Conservation (phyloP, 306 rosid genomes). For the Senna tora region DNA sequence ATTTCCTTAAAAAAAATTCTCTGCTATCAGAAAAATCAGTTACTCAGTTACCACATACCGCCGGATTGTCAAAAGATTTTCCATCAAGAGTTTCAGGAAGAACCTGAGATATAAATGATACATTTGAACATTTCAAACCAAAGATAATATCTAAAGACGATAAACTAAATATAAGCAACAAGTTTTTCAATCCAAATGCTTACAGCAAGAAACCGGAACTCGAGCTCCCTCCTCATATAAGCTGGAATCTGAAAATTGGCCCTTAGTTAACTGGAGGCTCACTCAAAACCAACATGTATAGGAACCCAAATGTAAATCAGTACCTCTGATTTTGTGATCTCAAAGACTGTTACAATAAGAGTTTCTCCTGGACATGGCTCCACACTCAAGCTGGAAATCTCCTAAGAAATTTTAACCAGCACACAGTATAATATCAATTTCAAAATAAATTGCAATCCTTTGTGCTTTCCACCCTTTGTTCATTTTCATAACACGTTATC, state of each 20-base stretch:
- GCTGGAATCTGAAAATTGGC: constrained; percentile 74
- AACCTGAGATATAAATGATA: constrained; percentile 53
- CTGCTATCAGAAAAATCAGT: neutral
- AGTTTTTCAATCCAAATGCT: constrained; percentile 37
- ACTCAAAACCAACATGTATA: constrained; percentile 17
- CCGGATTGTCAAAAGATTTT: constrained; percentile 56
- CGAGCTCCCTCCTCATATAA: constrained; percentile 80
- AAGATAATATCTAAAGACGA: constrained; percentile 4
- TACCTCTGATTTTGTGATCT: constrained; percentile 86
- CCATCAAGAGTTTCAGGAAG: constrained; percentile 75
- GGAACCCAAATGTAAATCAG: constrained; percentile 15
- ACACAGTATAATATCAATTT: too few species aligned
- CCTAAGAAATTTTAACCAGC: constrained; percentile 52
- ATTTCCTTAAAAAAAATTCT: neutral
- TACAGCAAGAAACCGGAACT: constrained; percentile 90
- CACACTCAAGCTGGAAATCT: constrained; percentile 89
- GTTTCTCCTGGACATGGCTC: constrained; percentile 80
- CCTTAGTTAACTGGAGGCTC: constrained; percentile 28
- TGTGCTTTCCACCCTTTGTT: neutral
- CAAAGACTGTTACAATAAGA: constrained; percentile 74
- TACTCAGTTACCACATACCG: constrained; percentile 52
- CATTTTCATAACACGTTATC: constrained; percentile 9
- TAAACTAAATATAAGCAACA: constrained; percentile 6
- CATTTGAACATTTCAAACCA: constrained; percentile 24
- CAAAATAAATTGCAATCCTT: too few species aligned